Evolutionary conservation across 345 rosid species (phyloP).

Genomic region (Noccaea bulbosa): DNA sequence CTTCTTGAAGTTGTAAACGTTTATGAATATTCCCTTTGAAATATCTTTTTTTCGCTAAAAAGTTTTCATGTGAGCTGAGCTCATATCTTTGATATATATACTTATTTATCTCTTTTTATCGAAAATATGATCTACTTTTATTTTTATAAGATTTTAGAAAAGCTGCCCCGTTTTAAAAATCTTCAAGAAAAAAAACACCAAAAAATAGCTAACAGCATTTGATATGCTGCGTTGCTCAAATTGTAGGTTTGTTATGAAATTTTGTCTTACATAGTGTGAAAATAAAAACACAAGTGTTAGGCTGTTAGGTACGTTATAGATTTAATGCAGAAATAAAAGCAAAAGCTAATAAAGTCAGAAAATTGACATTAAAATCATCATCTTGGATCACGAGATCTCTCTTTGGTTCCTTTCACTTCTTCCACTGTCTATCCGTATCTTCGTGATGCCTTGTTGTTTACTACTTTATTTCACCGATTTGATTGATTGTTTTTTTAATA

Average conservation of each 20-base stretch:
- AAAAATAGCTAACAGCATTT: constrained; percentile 11
- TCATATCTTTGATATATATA: neutral
- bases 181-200: neutral
- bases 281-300: constrained; percentile 37
- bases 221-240: constrained; percentile 22
- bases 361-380: constrained; percentile 40
- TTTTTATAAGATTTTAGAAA: neutral
- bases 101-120: neutral
- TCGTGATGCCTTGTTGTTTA: constrained; percentile 28
- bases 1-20: neutral
- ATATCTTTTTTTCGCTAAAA: neutral
- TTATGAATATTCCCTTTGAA: neutral
- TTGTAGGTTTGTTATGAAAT: constrained; percentile 18
- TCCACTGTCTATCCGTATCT: constrained; percentile 37
- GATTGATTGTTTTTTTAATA: neutral
- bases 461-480: constrained; percentile 30
- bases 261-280: constrained; percentile 36
- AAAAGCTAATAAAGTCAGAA: constrained; percentile 40
- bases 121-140: neutral
- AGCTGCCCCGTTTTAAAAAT: neutral
- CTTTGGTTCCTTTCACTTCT: constrained; percentile 43
- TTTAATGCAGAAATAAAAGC: constrained; percentile 34
- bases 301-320: constrained; percentile 40
- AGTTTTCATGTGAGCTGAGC: neutral
- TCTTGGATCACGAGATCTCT: constrained; percentile 52